phyloP scores from a whole-genome alignment of 176 grass and related monocot genomes.

The Oryza longistaminata region DNA sequence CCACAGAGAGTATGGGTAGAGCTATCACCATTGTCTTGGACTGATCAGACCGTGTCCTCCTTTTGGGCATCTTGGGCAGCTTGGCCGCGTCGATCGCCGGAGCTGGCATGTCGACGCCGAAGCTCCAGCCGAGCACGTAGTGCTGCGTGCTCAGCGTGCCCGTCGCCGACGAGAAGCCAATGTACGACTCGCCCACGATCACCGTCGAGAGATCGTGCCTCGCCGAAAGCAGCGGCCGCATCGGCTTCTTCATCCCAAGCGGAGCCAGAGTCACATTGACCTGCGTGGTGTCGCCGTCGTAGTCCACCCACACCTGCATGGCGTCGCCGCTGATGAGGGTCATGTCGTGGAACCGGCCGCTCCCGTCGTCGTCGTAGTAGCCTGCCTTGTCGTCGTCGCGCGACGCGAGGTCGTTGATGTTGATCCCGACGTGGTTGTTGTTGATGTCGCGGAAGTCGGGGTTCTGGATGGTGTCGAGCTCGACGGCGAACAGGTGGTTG shows the following conservation, averaged over 20 bases:
- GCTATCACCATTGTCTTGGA: background rate
- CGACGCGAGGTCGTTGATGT: conserved; percentile 23
- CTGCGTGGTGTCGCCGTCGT: background rate
- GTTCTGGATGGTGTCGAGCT: conserved; percentile 39
- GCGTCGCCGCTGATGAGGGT: background rate
- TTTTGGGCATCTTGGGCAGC: conserved; percentile 35
- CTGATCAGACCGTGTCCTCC: background rate
- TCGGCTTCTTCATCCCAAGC: background rate
- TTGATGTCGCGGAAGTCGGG: background rate
- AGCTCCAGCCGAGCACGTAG: conserved; percentile 71
- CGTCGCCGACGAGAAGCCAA: conserved; percentile 60
- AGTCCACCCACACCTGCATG: conserved; percentile 31
- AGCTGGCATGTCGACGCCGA: conserved; percentile 36
- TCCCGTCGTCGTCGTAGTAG: conserved; percentile 20
- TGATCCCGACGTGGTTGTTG: conserved; percentile 33
- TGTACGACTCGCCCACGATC: background rate
- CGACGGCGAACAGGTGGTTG: conserved; percentile 21
- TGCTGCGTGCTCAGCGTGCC: conserved; percentile 36
- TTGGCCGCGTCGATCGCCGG: conserved; percentile 41
- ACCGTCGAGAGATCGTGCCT: conserved; percentile 16
- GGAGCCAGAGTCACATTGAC: conserved; percentile 28
- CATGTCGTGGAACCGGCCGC: background rate
- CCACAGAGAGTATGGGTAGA: background rate
- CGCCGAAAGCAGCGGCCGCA: background rate
- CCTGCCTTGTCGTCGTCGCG: background rate